Conservation (phyloP, 495 filamentous ascomycete species). For the Trichoderma gamsii region DNA sequence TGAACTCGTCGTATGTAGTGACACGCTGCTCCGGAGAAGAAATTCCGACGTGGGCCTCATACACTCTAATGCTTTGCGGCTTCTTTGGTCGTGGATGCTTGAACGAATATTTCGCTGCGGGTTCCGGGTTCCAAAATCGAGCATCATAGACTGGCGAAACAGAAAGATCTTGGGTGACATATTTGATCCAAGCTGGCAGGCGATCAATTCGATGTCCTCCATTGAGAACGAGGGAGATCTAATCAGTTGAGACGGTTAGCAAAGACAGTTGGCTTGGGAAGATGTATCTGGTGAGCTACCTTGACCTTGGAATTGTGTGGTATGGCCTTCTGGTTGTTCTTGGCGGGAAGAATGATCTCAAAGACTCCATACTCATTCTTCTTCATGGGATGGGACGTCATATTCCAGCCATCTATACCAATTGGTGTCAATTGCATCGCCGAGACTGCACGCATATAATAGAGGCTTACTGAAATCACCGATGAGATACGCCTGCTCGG, state of each 20-base stretch:
- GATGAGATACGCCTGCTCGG: constrained; percentile 74
- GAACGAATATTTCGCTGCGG: constrained; percentile 68
- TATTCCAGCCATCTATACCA: constrained; percentile 74
- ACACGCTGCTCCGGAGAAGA: constrained; percentile 85
- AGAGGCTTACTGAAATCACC: constrained; percentile 79
- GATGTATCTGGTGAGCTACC: constrained; percentile 42
- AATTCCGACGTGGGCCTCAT: constrained; percentile 97
- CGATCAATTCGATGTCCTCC: constrained; percentile 76
- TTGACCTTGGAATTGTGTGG: constrained; percentile 93
- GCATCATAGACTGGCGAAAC: constrained; percentile 90
- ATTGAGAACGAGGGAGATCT: constrained; percentile 83
- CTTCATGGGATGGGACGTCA: constrained; percentile 74
- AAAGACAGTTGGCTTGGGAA: neutral
- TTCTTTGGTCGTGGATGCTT: constrained; percentile 77
- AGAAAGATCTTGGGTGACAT: constrained; percentile 84
- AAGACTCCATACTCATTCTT: constrained; percentile 83
- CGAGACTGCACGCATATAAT: neutral
- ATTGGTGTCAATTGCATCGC: constrained; percentile 6
- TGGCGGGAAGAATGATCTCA: constrained; percentile 71
- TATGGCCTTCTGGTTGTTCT: constrained; percentile 69
- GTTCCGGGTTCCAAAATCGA: constrained; percentile 92
- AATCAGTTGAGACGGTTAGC: constrained; percentile 16
- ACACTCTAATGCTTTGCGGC: constrained; percentile 80
- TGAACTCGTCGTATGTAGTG: constrained; percentile 95
- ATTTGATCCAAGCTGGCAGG: constrained; percentile 92